Conservation (phyloP, 345 rosid genomes). For the Cardiospermum halicacabum region DNA sequence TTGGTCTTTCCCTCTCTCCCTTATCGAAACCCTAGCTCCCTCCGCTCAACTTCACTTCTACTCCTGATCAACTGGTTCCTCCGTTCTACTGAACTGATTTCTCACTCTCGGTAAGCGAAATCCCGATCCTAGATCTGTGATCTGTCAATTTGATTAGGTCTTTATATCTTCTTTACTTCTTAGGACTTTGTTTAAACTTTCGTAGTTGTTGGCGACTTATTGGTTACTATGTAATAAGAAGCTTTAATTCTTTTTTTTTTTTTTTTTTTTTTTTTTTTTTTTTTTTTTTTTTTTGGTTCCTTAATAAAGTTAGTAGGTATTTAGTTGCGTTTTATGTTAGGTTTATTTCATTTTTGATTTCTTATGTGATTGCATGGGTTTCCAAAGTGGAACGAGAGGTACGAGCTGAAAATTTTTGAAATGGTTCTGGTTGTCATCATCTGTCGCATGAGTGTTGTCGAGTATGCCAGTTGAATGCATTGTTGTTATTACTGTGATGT, state of each 20-base stretch:
- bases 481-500: not conserved
- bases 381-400: not conserved
- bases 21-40: slow-evolving; percentile 15
- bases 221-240: too few species aligned
- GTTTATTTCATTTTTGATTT: not conserved
- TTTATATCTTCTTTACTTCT: not conserved
- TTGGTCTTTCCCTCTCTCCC: not conserved
- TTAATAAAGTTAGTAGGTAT: not conserved
- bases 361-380: not conserved
- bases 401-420: not conserved
- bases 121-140: slow-evolving; percentile 10
- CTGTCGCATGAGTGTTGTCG: not conserved
- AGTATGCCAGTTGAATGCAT: not conserved
- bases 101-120: slow-evolving; percentile 11
- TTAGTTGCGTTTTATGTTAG: not conserved
- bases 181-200: not conserved
- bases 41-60: not conserved
- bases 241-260: too few species aligned
- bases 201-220: not conserved
- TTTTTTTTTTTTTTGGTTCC: too few species aligned
- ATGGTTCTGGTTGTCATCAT: not conserved
- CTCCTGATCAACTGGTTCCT: not conserved
- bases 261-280: too few species aligned
- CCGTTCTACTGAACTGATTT: slow-evolving; percentile 1
- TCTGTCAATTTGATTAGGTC: not conserved